Conservation (phyloP, 192 early-diverging fungal genomes). For the Coemansia sp. region DNA sequence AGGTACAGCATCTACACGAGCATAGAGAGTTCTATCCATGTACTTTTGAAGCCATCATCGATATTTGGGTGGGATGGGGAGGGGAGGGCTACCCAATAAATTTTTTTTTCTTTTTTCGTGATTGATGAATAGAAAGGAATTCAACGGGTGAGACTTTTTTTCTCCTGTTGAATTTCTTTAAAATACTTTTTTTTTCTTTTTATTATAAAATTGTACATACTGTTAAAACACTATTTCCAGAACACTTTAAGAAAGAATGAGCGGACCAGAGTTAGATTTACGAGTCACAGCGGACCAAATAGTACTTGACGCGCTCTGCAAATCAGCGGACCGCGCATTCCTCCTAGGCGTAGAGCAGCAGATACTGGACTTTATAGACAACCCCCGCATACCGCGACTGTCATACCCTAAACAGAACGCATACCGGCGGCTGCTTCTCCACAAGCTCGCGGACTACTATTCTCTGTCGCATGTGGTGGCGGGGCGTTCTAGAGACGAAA, state of each 20-base stretch:
- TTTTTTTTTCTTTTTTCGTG: not conserved
- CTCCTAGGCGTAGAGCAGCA: conserved; percentile 12
- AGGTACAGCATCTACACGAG: too few species aligned
- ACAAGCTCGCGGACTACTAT: conserved; percentile 30
- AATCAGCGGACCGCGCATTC: conserved; percentile 18
- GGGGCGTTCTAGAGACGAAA: conserved; percentile 18
- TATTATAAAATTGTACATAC: not conserved
- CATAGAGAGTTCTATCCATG: too few species aligned
- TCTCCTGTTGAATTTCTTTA: not conserved
- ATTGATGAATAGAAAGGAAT: too few species aligned
- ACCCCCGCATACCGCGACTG: conserved; percentile 1
- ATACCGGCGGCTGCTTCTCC: conserved; percentile 23
- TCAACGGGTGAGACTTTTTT: not conserved
- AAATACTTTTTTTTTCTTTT: too few species aligned
- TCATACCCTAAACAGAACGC: conserved; percentile 25
- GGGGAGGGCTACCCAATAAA: too few species aligned
- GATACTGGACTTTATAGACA: conserved; percentile 10
- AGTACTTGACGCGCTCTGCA: conserved; percentile 10
- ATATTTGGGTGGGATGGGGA: too few species aligned
- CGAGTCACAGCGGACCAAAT: conserved; percentile 5
- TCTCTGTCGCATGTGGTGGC: conserved; percentile 23
- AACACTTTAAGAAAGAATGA: not conserved
- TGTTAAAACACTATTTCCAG: not conserved
- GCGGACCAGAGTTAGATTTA: not conserved
- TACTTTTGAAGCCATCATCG: too few species aligned